These are phyloP conservation scores for Boletus tomentosulus DNA, from an alignment of 768 basidiomycete genomes.

Conservation along the genomic window DNA sequence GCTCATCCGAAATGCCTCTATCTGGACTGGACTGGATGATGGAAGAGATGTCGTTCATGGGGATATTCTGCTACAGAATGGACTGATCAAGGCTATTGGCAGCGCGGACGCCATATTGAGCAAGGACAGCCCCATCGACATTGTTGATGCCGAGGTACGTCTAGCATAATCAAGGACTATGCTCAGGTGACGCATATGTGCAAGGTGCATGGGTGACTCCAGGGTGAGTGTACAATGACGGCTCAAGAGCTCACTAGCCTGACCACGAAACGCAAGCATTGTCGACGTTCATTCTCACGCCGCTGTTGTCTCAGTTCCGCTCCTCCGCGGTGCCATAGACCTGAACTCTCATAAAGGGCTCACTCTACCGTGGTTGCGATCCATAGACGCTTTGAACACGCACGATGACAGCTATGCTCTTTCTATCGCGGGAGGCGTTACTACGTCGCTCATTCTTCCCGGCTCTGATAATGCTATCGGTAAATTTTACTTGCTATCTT, in stretches of 20 bases:
- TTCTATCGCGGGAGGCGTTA: constrained; percentile 65
- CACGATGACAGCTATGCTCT: constrained; percentile 61
- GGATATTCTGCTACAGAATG: constrained; percentile 59
- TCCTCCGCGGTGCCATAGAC: constrained; percentile 44
- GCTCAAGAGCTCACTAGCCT: not conserved
- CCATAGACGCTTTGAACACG: constrained; percentile 70
- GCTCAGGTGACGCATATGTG: not conserved
- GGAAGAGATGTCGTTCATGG: constrained; percentile 57
- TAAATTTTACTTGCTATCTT: constrained; percentile 12
- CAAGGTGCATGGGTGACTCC: constrained; percentile 69
- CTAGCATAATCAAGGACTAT: not conserved
- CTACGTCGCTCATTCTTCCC: constrained; percentile 72
- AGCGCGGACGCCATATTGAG: constrained; percentile 3
- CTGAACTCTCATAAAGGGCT: constrained; percentile 45
- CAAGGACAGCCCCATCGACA: constrained; percentile 23
- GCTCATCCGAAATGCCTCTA: constrained; percentile 62
- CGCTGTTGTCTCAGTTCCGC: constrained; percentile 39
- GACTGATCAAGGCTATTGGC: constrained; percentile 58
- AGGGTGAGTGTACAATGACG: constrained; percentile 14
- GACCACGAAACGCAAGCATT: constrained; percentile 27
- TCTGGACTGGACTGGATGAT: constrained; percentile 69
- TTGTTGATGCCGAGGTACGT: constrained; percentile 40
- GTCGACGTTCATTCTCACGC: constrained; percentile 60
- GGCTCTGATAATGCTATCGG: constrained; percentile 64
- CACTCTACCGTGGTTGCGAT: constrained; percentile 59